Percentiles rank a stretch among this genome's conserved stretches.
Evolutionary conservation across 805 yeast genomes (phyloP).

Genomic region (Barnettozyma sucrosica): DNA sequence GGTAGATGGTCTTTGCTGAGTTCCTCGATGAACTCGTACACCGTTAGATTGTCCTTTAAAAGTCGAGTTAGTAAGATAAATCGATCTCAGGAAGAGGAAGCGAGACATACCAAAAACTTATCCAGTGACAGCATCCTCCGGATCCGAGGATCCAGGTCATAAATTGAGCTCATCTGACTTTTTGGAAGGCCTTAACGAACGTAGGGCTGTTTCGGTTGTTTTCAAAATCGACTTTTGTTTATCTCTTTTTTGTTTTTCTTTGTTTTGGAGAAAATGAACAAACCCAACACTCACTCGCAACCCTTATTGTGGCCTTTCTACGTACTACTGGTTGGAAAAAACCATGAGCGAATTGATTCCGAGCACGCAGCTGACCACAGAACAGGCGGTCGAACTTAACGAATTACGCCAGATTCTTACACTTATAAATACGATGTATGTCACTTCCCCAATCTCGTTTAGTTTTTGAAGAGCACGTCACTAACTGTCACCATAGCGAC

Average conservation of each 20-base stretch:
- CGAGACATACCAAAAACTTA: slow-evolving; percentile 41
- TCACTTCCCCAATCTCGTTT: background rate
- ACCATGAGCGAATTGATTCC: background rate
- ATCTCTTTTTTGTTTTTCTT: background rate
- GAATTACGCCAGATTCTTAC: slow-evolving; percentile 6
- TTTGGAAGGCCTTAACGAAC: background rate
- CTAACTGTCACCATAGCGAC: slow-evolving; percentile 5
- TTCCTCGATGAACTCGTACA: slow-evolving; percentile 75
- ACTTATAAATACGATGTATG: slow-evolving; percentile 11
- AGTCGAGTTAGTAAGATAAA: background rate
- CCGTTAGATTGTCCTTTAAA: slow-evolving; percentile 50
- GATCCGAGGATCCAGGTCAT: slow-evolving; percentile 61
- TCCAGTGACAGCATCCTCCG: slow-evolving; percentile 50
- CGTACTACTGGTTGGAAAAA: background rate
- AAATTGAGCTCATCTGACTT: slow-evolving; percentile 36
- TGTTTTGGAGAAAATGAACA: background rate
- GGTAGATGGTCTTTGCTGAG: slow-evolving; percentile 61
- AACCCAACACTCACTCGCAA: background rate
- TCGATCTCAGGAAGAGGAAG: background rate
- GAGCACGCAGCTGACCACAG: background rate
- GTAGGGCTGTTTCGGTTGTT: background rate
- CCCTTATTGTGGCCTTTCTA: too few species aligned
- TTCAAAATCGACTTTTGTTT: background rate
- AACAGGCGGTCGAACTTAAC: slow-evolving; percentile 1
- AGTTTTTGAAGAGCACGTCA: background rate